Evolutionary conservation across 331 rosid species (phyloP), one percentile per base, ranked within the genome.

Genomic region (Acacia concinna): DNA sequence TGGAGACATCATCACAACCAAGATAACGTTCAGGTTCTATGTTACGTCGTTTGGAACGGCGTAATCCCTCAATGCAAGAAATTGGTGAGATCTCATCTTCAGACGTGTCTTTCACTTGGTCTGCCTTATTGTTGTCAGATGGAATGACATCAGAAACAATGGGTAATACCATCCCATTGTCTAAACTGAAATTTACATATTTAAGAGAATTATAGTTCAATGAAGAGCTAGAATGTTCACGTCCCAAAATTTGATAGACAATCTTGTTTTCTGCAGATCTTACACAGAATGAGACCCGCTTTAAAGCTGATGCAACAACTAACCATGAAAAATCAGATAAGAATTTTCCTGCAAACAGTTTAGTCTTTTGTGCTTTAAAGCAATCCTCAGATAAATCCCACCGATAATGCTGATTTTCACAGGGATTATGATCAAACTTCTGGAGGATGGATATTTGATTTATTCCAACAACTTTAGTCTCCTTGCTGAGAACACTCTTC

Each of bases 31-130:
- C 97, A 8, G 99, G 99, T 59, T 91, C 97, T 6, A 93, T 76
- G 76, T 88, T 85, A 44, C 96, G 84, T 21, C 99, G 97, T 77
- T 95, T 91, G 77, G 99, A 95, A 54, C 99, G 99, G 15, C 98
- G 83, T 77, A 95, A 79, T 56, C 85, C 93, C 27, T 77, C 75
- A 69, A 78, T 73, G 68, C 73, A 84, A 60, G 71, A 66, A 40
- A 74, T 43, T n/a, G 83, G 78, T 4, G 81, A 82, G 1, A 27
- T 79, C 82, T 71, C 79, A 51, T 72, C 87, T 70, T 78, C 91
- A 63, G 4, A 38, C 25, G 52, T 44, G 6, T 85, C 89, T 23
- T 31, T 66, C 27, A 69, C 76, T 35, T 78, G 79, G 49, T 32
- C 83, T 71, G 38, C 60, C 62, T 20, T 77, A 71, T 66, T 76